Evolutionary conservation across 495 filamentous ascomycete genomes (phyloP).

Genomic region (Trichoderma virens): DNA sequence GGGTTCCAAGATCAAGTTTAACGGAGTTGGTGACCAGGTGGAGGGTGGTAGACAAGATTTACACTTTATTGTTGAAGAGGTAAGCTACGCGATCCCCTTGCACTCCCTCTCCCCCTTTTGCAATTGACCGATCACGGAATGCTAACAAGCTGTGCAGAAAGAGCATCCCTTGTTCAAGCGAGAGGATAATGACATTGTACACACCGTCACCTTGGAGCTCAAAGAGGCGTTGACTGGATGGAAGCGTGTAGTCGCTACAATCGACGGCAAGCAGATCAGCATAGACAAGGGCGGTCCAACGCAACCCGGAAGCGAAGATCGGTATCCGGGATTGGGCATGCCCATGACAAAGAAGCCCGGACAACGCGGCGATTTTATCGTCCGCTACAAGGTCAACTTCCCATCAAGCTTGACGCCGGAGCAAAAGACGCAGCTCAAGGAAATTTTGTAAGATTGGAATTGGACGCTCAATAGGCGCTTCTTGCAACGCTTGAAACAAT

Average conservation of each 20-base stretch:
- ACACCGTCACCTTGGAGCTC: constrained; percentile 70
- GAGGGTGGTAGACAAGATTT: constrained; percentile 96
- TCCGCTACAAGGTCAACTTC: constrained; percentile 89
- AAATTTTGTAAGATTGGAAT: constrained; percentile 50
- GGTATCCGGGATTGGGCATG: constrained; percentile 84
- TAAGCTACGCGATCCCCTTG: constrained; percentile 49
- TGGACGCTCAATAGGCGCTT: background rate
- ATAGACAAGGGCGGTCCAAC: constrained; percentile 77
- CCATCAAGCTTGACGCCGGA: constrained; percentile 61
- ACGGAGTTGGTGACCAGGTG: constrained; percentile 91
- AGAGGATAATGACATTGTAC: constrained; percentile 75
- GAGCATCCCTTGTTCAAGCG: constrained; percentile 73
- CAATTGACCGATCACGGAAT: background rate
- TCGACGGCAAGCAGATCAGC: constrained; percentile 76
- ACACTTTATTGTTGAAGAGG: constrained; percentile 90
- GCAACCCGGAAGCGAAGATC: constrained; percentile 67
- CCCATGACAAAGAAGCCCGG: constrained; percentile 79
- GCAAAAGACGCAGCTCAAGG: constrained; percentile 72
- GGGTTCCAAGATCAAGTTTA: constrained; percentile 95
- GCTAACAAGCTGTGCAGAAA: constrained; percentile 51
- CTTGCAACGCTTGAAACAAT: background rate
- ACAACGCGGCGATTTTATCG: constrained; percentile 76
- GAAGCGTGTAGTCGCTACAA: constrained; percentile 83
- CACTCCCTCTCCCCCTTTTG: too few relatives aligned
- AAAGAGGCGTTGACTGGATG: constrained; percentile 97